These are phyloP conservation scores for Volutella citrinella DNA, from an alignment of 2,329 filamentous ascomycete genomes.

Conservation along the genomic window DNA sequence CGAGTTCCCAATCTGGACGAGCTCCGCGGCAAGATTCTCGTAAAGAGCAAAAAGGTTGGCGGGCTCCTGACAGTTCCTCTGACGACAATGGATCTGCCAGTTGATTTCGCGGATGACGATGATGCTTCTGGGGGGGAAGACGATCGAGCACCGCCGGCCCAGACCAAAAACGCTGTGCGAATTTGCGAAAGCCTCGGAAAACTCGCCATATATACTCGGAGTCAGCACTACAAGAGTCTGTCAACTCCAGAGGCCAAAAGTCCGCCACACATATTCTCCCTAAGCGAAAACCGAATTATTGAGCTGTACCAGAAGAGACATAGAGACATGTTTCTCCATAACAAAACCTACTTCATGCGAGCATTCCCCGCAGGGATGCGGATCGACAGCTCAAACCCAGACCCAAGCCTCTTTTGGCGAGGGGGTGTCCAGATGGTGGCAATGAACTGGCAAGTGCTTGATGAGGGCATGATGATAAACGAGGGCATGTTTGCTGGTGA, in stretches of 20 bases:
- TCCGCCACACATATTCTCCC: constrained; percentile 76
- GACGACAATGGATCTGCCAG: constrained; percentile 31
- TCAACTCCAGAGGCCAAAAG: constrained; percentile 59
- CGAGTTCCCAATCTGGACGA: constrained; percentile 68
- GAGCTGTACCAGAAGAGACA: constrained; percentile 58
- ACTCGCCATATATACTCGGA: constrained; percentile 82
- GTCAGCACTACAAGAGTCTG: constrained; percentile 75
- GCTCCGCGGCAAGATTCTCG: constrained; percentile 74
- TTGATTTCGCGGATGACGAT: constrained; percentile 30
- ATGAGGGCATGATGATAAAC: constrained; percentile 94
- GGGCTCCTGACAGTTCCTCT: constrained; percentile 28
- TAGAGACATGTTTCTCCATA: constrained; percentile 79
- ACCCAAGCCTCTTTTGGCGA: constrained; percentile 88
- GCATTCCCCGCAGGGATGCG: constrained; percentile 82
- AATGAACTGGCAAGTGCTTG: constrained; percentile 94
- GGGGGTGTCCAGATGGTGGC: constrained; percentile 97
- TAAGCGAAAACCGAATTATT: constrained; percentile 76
- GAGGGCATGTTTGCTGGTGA: constrained; percentile 94
- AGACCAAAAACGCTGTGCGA: constrained; percentile 42
- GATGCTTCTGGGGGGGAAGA: constrained; percentile 44
- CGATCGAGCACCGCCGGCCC: constrained; percentile 31
- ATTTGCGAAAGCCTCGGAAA: constrained; percentile 71
- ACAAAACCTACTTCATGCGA: constrained; percentile 82
- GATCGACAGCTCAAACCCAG: constrained; percentile 88
- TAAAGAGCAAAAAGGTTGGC: constrained; percentile 70